These are phyloP conservation scores for Byssochlamys sp. DNA, from an alignment of 2,329 filamentous ascomycete species.

Conservation along the genomic window DNA sequence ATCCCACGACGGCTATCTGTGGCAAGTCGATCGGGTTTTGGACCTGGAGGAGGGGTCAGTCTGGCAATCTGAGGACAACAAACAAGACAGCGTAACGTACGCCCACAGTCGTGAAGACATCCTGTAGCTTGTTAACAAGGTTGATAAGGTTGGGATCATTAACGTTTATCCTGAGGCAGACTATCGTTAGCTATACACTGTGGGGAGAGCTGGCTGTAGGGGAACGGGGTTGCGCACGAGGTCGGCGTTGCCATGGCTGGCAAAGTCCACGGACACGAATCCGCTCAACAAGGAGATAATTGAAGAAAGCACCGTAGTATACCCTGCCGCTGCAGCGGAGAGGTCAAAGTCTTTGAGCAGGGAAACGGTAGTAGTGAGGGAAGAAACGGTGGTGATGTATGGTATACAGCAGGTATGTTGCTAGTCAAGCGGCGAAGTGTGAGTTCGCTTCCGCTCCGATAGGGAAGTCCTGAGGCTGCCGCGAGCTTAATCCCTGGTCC, in stretches of 20 bases:
- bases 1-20: slow-evolving; percentile 95
- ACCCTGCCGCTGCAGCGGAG: neutral
- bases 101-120: slow-evolving; percentile 96
- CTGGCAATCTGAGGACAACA: slow-evolving; percentile 3
- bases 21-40: slow-evolving; percentile 98
- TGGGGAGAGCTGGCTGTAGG: slow-evolving; percentile 15
- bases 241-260: slow-evolving; percentile 38
- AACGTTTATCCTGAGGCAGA: slow-evolving; percentile 53
- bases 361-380: neutral
- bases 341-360: neutral
- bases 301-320: slow-evolving; percentile 1
- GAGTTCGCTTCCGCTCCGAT: neutral
- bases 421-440: neutral
- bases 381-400: neutral
- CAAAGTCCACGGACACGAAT: slow-evolving; percentile 7
- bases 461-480: neutral
- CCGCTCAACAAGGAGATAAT: slow-evolving; percentile 2
- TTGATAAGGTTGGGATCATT: slow-evolving; percentile 62
- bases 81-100: slow-evolving; percentile 39
- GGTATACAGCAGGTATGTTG: neutral
- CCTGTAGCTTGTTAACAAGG: slow-evolving; percentile 96
- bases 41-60: slow-evolving; percentile 47
- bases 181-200: slow-evolving; percentile 14
- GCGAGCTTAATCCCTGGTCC: neutral
- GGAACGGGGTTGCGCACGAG: slow-evolving; percentile 32